Evolutionary conservation across 208 protist species (phyloP).

Genomic region (Crithidia thermophila): DNA sequence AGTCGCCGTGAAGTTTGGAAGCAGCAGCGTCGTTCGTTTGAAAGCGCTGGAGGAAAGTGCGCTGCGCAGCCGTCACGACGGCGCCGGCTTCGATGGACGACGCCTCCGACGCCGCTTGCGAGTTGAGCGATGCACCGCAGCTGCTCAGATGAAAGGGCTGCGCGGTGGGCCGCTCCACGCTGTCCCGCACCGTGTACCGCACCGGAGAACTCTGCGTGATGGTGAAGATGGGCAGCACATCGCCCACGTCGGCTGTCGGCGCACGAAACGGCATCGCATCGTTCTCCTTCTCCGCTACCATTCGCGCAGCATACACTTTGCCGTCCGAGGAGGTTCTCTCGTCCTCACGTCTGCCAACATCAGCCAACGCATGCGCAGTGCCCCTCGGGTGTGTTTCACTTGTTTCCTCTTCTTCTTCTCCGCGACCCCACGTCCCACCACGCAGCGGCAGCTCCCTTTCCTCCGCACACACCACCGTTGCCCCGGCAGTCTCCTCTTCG

Average conservation of each 20-base stretch:
- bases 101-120: background rate
- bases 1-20: background rate
- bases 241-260: background rate
- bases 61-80: constrained; percentile 27
- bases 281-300: no score
- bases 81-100: constrained; percentile 24
- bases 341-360: no score
- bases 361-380: no score
- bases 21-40: background rate
- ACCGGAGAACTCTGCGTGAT: background rate
- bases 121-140: background rate
- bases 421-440: background rate
- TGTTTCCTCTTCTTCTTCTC: no score
- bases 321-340: no score
- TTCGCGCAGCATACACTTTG: no score
- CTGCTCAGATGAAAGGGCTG: background rate
- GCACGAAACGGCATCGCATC: no score
- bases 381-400: no score
- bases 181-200: constrained; percentile 5
- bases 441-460: background rate
- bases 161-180: background rate
- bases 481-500: background rate
- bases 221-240: background rate
- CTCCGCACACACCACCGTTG: no score
- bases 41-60: constrained; percentile 21